Percentiles rank a stretch among this genome's conserved stretches.
Evolutionary conservation across 2,329 filamentous ascomycete genomes (phyloP).

Genomic region (Botrytis sinoallii): DNA sequence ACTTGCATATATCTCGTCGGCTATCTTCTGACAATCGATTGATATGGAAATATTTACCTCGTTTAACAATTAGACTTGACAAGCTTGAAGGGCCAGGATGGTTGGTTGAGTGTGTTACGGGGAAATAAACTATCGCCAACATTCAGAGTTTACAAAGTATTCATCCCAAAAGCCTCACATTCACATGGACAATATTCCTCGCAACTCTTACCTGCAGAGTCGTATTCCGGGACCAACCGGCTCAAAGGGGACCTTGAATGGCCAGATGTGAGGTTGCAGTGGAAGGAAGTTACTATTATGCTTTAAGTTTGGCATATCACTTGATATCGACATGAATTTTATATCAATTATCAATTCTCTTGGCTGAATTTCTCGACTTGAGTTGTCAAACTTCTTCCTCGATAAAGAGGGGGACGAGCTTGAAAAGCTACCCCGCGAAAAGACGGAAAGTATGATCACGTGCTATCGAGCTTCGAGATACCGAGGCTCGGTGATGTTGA

Average conservation of each 20-base stretch:
- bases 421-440: background rate
- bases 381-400: background rate
- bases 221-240: background rate
- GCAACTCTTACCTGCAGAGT: background rate
- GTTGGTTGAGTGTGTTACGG: background rate
- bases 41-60: slow-evolving; percentile 3
- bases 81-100: background rate
- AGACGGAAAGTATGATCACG: background rate
- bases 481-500: slow-evolving; percentile 14
- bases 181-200: background rate
- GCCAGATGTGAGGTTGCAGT: background rate
- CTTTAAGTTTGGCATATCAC: background rate
- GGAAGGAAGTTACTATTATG: background rate
- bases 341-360: background rate
- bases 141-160: background rate
- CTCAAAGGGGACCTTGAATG: background rate
- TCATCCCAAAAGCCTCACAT: background rate
- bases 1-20: slow-evolving; percentile 6
- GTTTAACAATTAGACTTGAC: background rate
- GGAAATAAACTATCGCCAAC: background rate
- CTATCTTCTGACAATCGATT: slow-evolving; percentile 5
- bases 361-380: background rate
- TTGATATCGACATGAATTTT: background rate
- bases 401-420: background rate
- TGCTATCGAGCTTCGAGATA: background rate